phyloP scores from a whole-genome alignment of 2,329 filamentous ascomycete species.

The Diaporthe sp. region DNA sequence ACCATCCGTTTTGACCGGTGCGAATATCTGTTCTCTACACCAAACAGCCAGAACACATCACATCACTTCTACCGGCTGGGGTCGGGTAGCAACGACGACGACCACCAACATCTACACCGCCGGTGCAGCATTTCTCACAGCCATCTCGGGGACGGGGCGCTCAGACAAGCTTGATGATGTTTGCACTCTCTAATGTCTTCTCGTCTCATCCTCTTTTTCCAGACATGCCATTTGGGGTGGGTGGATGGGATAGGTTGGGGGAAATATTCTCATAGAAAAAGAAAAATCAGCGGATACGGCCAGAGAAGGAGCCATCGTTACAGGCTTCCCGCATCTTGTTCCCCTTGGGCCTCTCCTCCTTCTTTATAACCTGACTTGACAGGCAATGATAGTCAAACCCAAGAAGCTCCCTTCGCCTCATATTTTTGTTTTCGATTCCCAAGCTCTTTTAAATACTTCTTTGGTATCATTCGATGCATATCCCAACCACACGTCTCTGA shows the following conservation, averaged over 20 bases:
- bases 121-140: background rate
- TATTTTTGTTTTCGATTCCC: conserved; percentile 31
- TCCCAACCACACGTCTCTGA: background rate
- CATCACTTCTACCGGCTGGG: too few relatives aligned
- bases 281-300: conserved; percentile 4
- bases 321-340: background rate
- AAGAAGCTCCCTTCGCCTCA: conserved; percentile 36
- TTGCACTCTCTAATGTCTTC: conserved; percentile 37
- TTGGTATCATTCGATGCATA: conserved; percentile 41
- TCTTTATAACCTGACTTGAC: conserved; percentile 28
- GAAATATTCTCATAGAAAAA: conserved; percentile 31
- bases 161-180: conserved; percentile 19
- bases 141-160: background rate
- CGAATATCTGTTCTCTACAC: too few relatives aligned
- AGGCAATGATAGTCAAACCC: conserved; percentile 10
- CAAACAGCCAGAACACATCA: too few relatives aligned
- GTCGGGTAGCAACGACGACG: background rate
- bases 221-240: background rate
- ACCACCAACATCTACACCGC: background rate
- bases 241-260: conserved; percentile 11
- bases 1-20: too few relatives aligned
- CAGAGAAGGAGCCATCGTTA: conserved; percentile 21
- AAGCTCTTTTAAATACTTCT: conserved; percentile 36
- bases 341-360: background rate
- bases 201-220: conserved; percentile 29